A percentile compares a stretch with the other conserved stretches of the same genome.
phyloP scores from a whole-genome alignment of 495 filamentous ascomycete genomes.

The Aspergillus baeticus region DNA sequence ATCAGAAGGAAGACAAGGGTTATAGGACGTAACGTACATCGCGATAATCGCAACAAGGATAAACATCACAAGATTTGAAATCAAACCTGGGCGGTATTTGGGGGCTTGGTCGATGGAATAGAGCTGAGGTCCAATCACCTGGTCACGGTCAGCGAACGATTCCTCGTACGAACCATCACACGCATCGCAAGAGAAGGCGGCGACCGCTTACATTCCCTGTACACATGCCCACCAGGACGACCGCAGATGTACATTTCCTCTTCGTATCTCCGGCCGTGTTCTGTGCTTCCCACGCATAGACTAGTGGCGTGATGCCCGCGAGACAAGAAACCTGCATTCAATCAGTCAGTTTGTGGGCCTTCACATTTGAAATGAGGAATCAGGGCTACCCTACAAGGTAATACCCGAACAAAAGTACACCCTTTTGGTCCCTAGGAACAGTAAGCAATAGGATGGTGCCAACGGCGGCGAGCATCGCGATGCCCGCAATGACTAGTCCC shows the following conservation, averaged over 20 bases:
- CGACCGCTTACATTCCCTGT: conserved; percentile 20
- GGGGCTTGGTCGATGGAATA: conserved; percentile 25
- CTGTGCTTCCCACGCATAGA: conserved; percentile 30
- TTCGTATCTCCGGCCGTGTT: conserved; percentile 34
- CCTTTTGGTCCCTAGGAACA: conserved; percentile 25
- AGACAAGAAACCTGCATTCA: conserved; percentile 22
- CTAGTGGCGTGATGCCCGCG: conserved; percentile 26
- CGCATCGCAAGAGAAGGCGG: not conserved
- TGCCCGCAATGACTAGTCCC: conserved; percentile 19
- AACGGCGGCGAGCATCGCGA: conserved; percentile 16
- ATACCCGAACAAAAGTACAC: conserved; percentile 26
- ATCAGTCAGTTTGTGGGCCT: no score
- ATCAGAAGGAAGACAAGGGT: not conserved
- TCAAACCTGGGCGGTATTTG: conserved; percentile 25
- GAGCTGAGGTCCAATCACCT: conserved; percentile 23
- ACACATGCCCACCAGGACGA: conserved; percentile 26
- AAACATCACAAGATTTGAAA: conserved; percentile 27
- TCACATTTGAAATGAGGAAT: no score
- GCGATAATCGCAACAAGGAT: conserved; percentile 20
- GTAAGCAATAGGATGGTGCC: conserved; percentile 26
- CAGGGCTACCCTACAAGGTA: conserved; percentile 15
- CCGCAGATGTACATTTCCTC: conserved; percentile 23
- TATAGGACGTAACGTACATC: conserved; percentile 14
- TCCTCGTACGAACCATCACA: no score
- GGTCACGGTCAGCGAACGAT: conserved; percentile 3